Evolutionary conservation across 2,329 filamentous ascomycete genomes (phyloP), one percentile per base, ranked within the genome.

Genomic region (Hypomyces perniciosus): DNA sequence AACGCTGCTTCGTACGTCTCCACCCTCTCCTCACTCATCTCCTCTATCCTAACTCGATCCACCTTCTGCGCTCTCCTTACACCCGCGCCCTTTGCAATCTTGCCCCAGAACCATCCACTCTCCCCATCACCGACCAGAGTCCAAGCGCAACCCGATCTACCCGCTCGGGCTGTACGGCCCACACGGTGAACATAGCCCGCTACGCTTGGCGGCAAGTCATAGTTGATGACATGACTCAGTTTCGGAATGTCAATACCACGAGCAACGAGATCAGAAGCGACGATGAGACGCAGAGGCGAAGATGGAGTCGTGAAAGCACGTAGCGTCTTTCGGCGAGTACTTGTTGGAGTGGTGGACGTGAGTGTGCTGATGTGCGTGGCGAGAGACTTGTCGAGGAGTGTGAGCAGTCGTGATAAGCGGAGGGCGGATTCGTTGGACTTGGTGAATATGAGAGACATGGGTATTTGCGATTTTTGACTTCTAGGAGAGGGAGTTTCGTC

Each of bases 241-340:
- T 81, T 78, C 1, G 83, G 81, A 9, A 96, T 77, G 67, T 97
- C 92, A 28, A 97, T 83, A 61, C 92, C 93, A 56, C 92, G 87
- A 2, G 90, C 89, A 1, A 93, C 89, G n/a, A 95, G 85, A 65
- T 97, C 92, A 0, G 93, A 95, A 1, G 91, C 90, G 42, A 97
- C 85, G 40, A 97, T 81, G 43, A 95, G 82, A 6, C 84, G 83
- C 28, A 88, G 68, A 52, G 80, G 81, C 2, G 78, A 74, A 61
- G 89, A 88, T 3, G 78, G 75, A 52, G 80, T 80, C 4, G 77
- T 71, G 65, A 92, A 91, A n/a, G 79, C 77, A 28, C 77, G 76
- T 27, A 91, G 74, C 0, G 85, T 83, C 60, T 82, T 84, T 53
- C 81, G 80, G 12, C 87, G 84, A 10, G 80, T 76, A 10, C 84